phyloP scores from a whole-genome alignment of 2,329 filamentous ascomycete genomes.

The Talaromyces sp. region DNA sequence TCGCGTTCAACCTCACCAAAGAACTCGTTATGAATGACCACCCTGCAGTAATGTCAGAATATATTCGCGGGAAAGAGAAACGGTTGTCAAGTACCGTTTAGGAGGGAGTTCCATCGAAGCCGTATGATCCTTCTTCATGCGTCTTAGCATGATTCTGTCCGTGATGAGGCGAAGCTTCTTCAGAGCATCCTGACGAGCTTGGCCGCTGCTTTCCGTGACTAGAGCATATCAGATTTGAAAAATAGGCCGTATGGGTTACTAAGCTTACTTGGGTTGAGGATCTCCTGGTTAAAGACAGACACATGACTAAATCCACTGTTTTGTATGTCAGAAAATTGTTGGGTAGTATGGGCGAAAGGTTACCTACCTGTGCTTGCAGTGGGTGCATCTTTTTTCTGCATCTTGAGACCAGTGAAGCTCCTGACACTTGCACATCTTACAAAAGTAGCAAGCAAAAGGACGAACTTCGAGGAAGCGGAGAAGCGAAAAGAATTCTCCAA shows the following conservation, averaged over 20 bases:
- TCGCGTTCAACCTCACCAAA: constrained; percentile 96
- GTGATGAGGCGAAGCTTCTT: constrained; percentile 82
- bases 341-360: not conserved
- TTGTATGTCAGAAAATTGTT: constrained; percentile 3
- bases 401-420: constrained; percentile 79
- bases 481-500: constrained; percentile 94
- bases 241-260: constrained; percentile 41
- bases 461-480: constrained; percentile 84
- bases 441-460: constrained; percentile 91
- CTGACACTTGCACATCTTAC: constrained; percentile 78
- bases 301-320: constrained; percentile 60
- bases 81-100: constrained; percentile 57
- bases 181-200: constrained; percentile 65
- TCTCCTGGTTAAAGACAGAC: constrained; percentile 89
- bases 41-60: constrained; percentile 28
- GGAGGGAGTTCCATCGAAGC: constrained; percentile 94
- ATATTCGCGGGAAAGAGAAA: not conserved
- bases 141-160: constrained; percentile 89
- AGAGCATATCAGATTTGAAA: constrained; percentile 27
- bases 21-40: constrained; percentile 88
- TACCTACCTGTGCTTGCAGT: constrained; percentile 57
- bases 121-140: constrained; percentile 89
- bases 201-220: constrained; percentile 52
- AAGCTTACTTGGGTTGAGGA: constrained; percentile 67
- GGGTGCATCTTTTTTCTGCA: constrained; percentile 63